Percentiles rank a stretch among this genome's conserved stretches.
Evolutionary conservation across 2,329 filamentous ascomycete genomes (phyloP).

Genomic region (Hypocrella siamensis): DNA sequence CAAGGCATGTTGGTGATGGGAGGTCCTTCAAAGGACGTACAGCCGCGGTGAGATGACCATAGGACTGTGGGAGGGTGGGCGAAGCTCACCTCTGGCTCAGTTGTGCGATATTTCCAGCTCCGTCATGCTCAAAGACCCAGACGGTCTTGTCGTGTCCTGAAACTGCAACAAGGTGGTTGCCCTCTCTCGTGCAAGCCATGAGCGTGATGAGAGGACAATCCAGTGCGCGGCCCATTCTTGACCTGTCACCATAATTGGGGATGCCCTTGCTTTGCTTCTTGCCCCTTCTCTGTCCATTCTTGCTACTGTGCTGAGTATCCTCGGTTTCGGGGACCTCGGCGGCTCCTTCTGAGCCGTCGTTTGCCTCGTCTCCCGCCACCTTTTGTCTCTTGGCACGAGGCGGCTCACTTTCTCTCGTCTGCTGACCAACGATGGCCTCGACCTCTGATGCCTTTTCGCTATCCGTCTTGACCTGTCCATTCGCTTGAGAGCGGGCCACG

Average conservation of each 20-base stretch:
- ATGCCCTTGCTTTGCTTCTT: constrained; percentile 13
- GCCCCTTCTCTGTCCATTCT: constrained; percentile 10
- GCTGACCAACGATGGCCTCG: too few species aligned
- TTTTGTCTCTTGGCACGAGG: constrained; percentile 22
- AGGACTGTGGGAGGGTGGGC: background rate
- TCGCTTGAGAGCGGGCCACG: constrained; percentile 7
- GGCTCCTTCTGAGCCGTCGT: constrained; percentile 1
- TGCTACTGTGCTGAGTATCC: constrained; percentile 6
- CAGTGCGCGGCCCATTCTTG: constrained; percentile 15
- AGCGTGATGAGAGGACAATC: constrained; percentile 53
- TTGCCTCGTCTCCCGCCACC: constrained; percentile 11
- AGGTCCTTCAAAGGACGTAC: background rate
- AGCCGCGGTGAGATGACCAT: background rate
- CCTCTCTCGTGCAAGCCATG: constrained; percentile 46
- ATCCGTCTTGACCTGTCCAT: constrained; percentile 6
- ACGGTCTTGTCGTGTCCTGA: constrained; percentile 88
- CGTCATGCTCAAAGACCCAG: constrained; percentile 60
- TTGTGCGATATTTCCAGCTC: constrained; percentile 44
- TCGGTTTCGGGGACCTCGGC: constrained; percentile 4
- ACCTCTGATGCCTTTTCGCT: constrained; percentile 4
- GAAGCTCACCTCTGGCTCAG: constrained; percentile 51
- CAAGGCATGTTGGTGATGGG: background rate
- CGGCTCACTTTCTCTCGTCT: constrained; percentile 11
- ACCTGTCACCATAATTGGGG: constrained; percentile 6
- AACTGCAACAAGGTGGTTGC: constrained; percentile 56